Conservation (phyloP, 2,329 filamentous ascomycete species). For the Arthroderma sp. region DNA sequence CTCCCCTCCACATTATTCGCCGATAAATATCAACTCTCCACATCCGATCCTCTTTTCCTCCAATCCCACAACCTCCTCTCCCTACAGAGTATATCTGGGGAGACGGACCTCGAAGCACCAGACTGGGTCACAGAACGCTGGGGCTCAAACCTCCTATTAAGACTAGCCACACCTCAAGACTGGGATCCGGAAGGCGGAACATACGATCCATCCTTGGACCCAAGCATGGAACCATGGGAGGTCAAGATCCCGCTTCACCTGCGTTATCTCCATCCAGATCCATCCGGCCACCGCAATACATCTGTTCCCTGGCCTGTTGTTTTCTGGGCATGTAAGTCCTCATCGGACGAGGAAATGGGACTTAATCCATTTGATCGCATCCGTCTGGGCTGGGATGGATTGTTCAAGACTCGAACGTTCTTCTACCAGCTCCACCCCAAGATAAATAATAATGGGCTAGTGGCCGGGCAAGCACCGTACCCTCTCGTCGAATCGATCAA, state of each 20-base stretch:
- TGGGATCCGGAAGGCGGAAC: not conserved
- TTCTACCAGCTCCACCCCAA: slow-evolving; percentile 65
- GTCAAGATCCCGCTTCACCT: slow-evolving; percentile 64
- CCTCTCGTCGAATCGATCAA: slow-evolving; percentile 41
- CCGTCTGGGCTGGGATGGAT: slow-evolving; percentile 72
- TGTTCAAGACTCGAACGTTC: slow-evolving; percentile 63
- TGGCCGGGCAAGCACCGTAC: slow-evolving; percentile 1
- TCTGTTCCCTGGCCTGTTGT: slow-evolving; percentile 68
- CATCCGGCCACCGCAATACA: slow-evolving; percentile 40
- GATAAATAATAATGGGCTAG: slow-evolving; percentile 15
- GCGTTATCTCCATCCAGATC: slow-evolving; percentile 59
- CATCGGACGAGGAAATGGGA: slow-evolving; percentile 45
- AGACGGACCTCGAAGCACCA: slow-evolving; percentile 82
- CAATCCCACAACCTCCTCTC: slow-evolving; percentile 62
- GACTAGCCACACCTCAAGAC: slow-evolving; percentile 47
- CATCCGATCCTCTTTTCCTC: slow-evolving; percentile 52
- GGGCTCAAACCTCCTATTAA: slow-evolving; percentile 67
- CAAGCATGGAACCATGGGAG: slow-evolving; percentile 18
- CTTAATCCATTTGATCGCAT: slow-evolving; percentile 73
- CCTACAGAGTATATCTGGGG: slow-evolving; percentile 55
- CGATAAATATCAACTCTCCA: slow-evolving; percentile 69
- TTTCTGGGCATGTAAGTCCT: slow-evolving; percentile 68
- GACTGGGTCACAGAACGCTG: slow-evolving; percentile 63
- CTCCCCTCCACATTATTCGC: slow-evolving; percentile 71
- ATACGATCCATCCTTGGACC: not conserved